Evolutionary conservation across 2,329 filamentous ascomycete species (phyloP), one percentile per base, ranked within the genome.

Genomic region (Aspergillus sp.): DNA sequence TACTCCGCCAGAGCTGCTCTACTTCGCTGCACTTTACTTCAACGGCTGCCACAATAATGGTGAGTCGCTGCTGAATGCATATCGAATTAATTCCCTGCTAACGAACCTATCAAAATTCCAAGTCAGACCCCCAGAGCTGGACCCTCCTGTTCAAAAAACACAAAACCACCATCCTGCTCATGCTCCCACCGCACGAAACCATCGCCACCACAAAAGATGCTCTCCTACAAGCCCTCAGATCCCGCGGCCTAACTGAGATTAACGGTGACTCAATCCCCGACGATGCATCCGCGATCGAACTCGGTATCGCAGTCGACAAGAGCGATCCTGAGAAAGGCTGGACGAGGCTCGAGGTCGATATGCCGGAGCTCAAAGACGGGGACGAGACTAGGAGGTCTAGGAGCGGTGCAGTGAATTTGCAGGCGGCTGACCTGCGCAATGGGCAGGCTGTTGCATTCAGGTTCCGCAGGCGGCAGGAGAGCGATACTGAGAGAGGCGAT

Each of bases 121-220:
- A 50, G 15, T 30, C 46, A 16, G 48, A 54, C 29, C 68, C 75
- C 27, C 61, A 68, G n/a, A 64, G 71, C 44, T 67, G 74, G 47
- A 83, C 80, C 7, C 63, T 88, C 34, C 72, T 78, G 38, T 77
- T 88, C 62, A 86, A 85, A 57, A 72, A 82, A 53, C 77, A 80
- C 51, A 74, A 75, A 36, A 73, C 78, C 47, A 86, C 80, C 3
- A 67, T 86, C 42, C 74, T 82, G 47, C 66, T 86, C 36, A 78
- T 82, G 40, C 68, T 80, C 28, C 69, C 75, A 24, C 63, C 75
- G 4, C 61, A 70, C 10, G 68, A 70, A 24, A 58, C 75, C 8
- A 74, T 85, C 48, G 59, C 66, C 11, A 57, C 65, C 1, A 62
- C 82, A 37, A 75, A 75, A 35, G 46, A 64, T 12, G 68, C 75